phyloP scores from a whole-genome alignment of 257 asterid genomes.

The Penstemon davidsonii region DNA sequence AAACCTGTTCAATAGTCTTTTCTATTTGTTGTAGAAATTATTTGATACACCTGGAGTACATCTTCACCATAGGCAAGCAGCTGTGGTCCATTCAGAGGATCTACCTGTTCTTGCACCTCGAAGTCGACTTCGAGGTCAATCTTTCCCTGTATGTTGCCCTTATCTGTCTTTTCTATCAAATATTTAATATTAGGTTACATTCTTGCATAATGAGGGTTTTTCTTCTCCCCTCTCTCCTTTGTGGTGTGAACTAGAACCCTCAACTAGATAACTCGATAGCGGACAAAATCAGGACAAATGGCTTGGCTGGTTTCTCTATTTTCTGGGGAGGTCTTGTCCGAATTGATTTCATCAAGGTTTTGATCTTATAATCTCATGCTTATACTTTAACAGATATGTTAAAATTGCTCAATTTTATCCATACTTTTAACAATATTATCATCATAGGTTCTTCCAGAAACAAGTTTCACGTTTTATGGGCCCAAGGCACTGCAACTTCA shows the following conservation, averaged over 20 bases:
- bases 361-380: constrained; percentile 25
- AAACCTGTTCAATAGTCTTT: background rate
- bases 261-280: constrained; percentile 38
- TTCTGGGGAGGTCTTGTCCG: constrained; percentile 99
- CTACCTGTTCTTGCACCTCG: constrained; percentile 93
- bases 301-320: constrained; percentile 79
- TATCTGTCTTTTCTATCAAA: constrained; percentile 23
- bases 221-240: constrained; percentile 17
- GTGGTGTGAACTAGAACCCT: constrained; percentile 44
- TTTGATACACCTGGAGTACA: constrained; percentile 99
- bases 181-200: constrained; percentile 10
- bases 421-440: constrained; percentile 10
- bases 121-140: constrained; percentile 90
- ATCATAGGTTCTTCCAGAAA: constrained; percentile 72
- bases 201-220: constrained; percentile 5
- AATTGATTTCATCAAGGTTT: constrained; percentile 75
- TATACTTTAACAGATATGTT: constrained; percentile 22
- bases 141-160: constrained; percentile 69
- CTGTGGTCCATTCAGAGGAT: constrained; percentile 89
- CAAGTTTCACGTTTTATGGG: constrained; percentile 82
- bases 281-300: constrained; percentile 55
- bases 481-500: constrained; percentile 88
- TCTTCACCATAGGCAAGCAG: constrained; percentile 99
- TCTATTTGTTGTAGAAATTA: constrained; percentile 56
- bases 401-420: constrained; percentile 12